Evolutionary conservation across 2,329 filamentous ascomycete species (phyloP), one percentile per base, ranked within the genome.

Genomic region (Didymosphaeria variabile): DNA sequence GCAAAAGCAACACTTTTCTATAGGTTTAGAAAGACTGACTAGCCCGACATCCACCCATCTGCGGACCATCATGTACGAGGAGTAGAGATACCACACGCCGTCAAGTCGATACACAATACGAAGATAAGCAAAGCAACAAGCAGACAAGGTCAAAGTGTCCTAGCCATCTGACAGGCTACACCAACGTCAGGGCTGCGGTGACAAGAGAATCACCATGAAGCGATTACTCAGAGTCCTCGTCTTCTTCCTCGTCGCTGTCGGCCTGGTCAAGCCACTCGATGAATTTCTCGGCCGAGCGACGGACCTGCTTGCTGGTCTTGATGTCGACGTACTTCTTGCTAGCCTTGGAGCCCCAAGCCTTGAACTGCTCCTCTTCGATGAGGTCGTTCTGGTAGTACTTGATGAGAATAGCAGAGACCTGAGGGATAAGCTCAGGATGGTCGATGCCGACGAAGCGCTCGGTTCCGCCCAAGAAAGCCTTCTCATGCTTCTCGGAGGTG

Each of bases 281-380:
- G 87, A 99, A 99, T 67, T 92, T 90, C 84, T 96, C 91, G 57
- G 95, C 93, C 67, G 92, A 91, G 85, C 96, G 94, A 83, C 94
- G 93, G 65, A 98, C 93, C 86, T 96, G 97, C 86, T 93, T 94
- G 83, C 93, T 97, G 63, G 89, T 94, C 62, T 90, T 78, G 63
- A 96, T 81, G 78, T 98, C 94, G 71, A 96, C 92, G 79, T 98
- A 98, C 85, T 97, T 97, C 90, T 97, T 97, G 88, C 93, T 97
- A 61, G 94, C 93, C 86, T 95, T 97, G 77, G 87, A 86, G 67
- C 94, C 94, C 94, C 95, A 99, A 71, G 90, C 90, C 81, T 90
- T 91, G 77, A 97, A 88, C 17, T 93, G 88, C 66, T 97, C 94
- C 83, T 99, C 95, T 55, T 86, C 89, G 72, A 97, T 84, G 58